Base-by-base conservation (phyloP, 345 rosid species). In the Aquilaria malaccensis region DNA sequence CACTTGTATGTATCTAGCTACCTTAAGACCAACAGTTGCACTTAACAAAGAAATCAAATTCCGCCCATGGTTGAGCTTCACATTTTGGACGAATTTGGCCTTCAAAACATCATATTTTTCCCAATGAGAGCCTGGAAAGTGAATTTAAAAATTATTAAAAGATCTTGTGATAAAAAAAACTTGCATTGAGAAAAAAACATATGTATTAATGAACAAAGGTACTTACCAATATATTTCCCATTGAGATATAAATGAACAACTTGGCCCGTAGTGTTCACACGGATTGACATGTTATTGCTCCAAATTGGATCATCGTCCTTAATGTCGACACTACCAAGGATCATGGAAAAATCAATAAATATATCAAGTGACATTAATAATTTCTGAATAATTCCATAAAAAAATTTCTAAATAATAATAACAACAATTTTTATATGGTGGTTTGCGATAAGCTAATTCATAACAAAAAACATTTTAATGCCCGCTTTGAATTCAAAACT, bases 221-320 rank as follows among this genome's bases (percentile, higher is more conserved):
- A 37, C 7, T 37, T 2, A 57, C 67, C 63, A 33, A 78, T 9
- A 50, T 77, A 65, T 13, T 75, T 11, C 31, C 93, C 93, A 51
- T 88, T 84, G 33, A 86, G 74, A 62, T 69, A 86, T 31, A 76
- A 81, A 33, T 88, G 93, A 59, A 88, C 67, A 9, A 88, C 70
- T n/a, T 82, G 85, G 11, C 93, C 85, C 1, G 73, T 74, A 13
- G 79, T 73, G 6, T 80, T 77, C 1, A 86, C 67, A 13, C 75
- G 74, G 1, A 88, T 49, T 2, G 79, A 72, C 77, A 75, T 71
- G 58, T 80, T 62, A 7, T 73, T 50, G 2, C 74, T 53, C 83
- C 70, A 82, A 4, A 82, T 45, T 1, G 80, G 77, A 59, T 84
- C 90, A 45, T 66, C 52, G 2, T 69, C 61, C 12, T 83, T 71